phyloP scores from a whole-genome alignment of 2,329 filamentous ascomycete genomes.

The Talaromyces sp. region DNA sequence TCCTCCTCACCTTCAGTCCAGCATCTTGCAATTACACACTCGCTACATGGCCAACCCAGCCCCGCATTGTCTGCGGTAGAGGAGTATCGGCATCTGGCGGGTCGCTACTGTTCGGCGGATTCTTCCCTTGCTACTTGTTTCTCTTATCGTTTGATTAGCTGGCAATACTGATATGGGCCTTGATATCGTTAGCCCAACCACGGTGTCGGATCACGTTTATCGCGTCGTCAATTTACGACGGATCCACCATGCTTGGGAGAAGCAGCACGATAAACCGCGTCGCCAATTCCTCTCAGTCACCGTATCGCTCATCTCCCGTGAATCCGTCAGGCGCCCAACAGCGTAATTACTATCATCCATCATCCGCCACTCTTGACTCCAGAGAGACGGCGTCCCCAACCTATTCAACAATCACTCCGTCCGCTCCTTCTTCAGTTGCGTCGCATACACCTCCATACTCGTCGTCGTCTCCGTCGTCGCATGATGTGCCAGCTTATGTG shows the following conservation, averaged over 20 bases:
- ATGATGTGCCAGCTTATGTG: slow-evolving; percentile 35
- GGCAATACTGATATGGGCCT: slow-evolving; percentile 54
- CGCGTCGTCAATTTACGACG: slow-evolving; percentile 49
- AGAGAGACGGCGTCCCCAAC: slow-evolving; percentile 32
- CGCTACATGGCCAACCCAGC: not conserved
- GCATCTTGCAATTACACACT: not conserved
- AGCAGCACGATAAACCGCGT: slow-evolving; percentile 35
- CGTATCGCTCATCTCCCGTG: slow-evolving; percentile 29
- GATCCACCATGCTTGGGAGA: slow-evolving; percentile 55
- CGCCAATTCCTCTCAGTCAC: slow-evolving; percentile 29
- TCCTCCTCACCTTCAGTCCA: not conserved
- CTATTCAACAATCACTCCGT: slow-evolving; percentile 33
- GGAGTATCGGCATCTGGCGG: not conserved
- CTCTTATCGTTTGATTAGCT: not conserved
- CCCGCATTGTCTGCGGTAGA: slow-evolving; percentile 6
- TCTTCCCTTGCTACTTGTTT: not conserved
- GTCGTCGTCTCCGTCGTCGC: slow-evolving; percentile 22
- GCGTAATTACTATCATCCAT: slow-evolving; percentile 14
- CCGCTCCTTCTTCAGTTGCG: slow-evolving; percentile 28
- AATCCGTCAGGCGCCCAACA: slow-evolving; percentile 21
- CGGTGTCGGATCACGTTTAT: slow-evolving; percentile 65
- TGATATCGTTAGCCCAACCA: slow-evolving; percentile 62
- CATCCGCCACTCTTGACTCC: slow-evolving; percentile 24
- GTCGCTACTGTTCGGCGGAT: not conserved
- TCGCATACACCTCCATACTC: slow-evolving; percentile 30